Percentiles rank a stretch among this genome's conserved stretches.
Conservation (phyloP, 768 basidiomycete species). For the Phallus indusiatus region DNA sequence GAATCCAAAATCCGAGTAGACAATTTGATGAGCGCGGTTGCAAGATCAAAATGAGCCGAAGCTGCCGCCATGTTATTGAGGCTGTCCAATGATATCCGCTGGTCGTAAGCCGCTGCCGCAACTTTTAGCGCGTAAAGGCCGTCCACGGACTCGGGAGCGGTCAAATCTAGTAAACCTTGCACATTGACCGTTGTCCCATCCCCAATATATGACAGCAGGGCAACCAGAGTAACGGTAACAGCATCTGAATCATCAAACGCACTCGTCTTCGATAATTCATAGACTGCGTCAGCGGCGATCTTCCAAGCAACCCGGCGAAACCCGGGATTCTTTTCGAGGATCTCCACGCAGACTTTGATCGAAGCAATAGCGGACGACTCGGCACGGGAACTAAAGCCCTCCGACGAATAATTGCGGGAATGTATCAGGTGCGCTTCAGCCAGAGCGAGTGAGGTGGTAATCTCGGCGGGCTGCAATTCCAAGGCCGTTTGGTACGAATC, state of each 20-base stretch:
- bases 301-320: constrained; percentile 81
- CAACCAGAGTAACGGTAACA: constrained; percentile 6
- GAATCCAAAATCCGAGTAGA: constrained; percentile 22
- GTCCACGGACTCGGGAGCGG: neutral
- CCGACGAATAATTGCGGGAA: constrained; percentile 51
- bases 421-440: constrained; percentile 64
- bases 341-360: constrained; percentile 39
- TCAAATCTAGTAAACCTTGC: neutral
- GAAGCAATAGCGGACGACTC: constrained; percentile 61
- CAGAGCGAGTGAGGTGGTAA: constrained; percentile 62
- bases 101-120: constrained; percentile 50
- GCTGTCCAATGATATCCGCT: constrained; percentile 47
- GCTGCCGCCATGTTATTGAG: constrained; percentile 40
- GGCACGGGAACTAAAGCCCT: constrained; percentile 69
- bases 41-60: constrained; percentile 69
- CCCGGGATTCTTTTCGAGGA: constrained; percentile 45
- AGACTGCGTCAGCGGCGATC: constrained; percentile 63
- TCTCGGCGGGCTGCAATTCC: constrained; percentile 47
- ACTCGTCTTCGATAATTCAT: constrained; percentile 48
- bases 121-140: constrained; percentile 36
- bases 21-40: constrained; percentile 48
- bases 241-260: constrained; percentile 34
- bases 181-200: neutral
- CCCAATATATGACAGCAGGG: neutral
- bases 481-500: constrained; percentile 50